Percentiles rank a stretch among this genome's conserved stretches.
These are phyloP conservation scores for Aspergillus tubingensis DNA, from an alignment of 2,329 filamentous ascomycete genomes.

Conservation along the genomic window DNA sequence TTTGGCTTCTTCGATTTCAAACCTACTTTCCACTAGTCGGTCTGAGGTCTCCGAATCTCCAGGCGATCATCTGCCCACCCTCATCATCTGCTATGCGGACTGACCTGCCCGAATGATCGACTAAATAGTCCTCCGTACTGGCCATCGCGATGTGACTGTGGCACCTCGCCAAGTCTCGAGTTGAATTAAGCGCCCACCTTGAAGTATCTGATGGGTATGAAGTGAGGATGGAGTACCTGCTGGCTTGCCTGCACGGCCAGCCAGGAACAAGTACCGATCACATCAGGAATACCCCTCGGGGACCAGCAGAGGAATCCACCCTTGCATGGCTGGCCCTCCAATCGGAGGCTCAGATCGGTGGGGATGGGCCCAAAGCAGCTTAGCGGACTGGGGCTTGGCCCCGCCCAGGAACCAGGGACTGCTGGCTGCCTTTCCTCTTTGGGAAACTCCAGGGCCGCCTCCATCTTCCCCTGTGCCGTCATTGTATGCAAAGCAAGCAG, in stretches of 20 bases:
- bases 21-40: background rate
- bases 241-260: background rate
- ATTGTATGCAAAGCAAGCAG: background rate
- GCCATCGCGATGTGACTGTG: background rate
- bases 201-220: background rate
- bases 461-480: background rate
- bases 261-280: background rate
- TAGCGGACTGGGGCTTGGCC: background rate
- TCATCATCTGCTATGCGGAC: constrained; percentile 8
- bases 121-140: background rate
- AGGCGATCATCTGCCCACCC: constrained; percentile 5
- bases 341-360: background rate
- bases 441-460: background rate
- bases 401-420: constrained; percentile 3
- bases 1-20: background rate
- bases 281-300: background rate
- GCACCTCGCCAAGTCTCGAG: background rate
- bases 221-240: background rate
- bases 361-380: background rate
- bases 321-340: background rate
- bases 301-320: background rate
- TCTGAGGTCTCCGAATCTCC: background rate
- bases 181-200: background rate
- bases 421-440: background rate
- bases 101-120: constrained; percentile 9